Evolutionary conservation across 2,329 filamentous ascomycete species (phyloP), one percentile per base, ranked within the genome.

Genomic region (Polychaeton citri): DNA sequence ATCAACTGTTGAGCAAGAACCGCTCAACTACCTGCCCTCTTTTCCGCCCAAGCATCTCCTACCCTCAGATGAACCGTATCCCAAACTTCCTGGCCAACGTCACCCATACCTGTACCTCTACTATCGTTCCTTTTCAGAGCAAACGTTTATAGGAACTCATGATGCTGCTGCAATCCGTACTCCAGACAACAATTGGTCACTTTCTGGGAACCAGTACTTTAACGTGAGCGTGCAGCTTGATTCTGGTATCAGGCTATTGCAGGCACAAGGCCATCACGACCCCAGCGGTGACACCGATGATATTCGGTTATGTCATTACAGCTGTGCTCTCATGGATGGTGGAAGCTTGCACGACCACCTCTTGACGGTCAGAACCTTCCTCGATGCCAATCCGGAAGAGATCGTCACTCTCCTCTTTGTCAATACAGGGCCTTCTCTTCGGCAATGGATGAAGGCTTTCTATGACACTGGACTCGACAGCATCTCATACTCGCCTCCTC

Each of bases 91-190:
- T 18, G 38, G 42, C 6, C 21, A 32, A 7, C 38, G 47, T 5
- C 37, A 34, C 9, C 42, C 45, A 12, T 36, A 48, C 6, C 47
- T 65, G 2, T 64, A 64, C 30, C 68, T 74, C 36, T 79, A 74
- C 55, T 48, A 53, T 35, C 66, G 68, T 19, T 57, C 53, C 19
- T 79, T 77, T 56, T 74, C 73, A 35, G 65, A 75, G 20, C 56
- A 79, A 37, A 71, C 69, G 9, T 69, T 73, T 41, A 60, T 76
- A 17, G 78, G 75, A n/a, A 65, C 76, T 4, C 78, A 82, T 56
- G 69, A 81, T 58, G 71, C 70, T 7, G 68, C 73, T 21, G 73
- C 76, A 26, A 79, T 81, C 53, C 35, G 47, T 17, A 50, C 39
- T 1, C 32, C 40, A 26, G 43, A 52, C 4, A 54, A 55, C 41